Evolutionary conservation across 2,329 filamentous ascomycete species (phyloP).

Genomic region (Geosmithia morbida): DNA sequence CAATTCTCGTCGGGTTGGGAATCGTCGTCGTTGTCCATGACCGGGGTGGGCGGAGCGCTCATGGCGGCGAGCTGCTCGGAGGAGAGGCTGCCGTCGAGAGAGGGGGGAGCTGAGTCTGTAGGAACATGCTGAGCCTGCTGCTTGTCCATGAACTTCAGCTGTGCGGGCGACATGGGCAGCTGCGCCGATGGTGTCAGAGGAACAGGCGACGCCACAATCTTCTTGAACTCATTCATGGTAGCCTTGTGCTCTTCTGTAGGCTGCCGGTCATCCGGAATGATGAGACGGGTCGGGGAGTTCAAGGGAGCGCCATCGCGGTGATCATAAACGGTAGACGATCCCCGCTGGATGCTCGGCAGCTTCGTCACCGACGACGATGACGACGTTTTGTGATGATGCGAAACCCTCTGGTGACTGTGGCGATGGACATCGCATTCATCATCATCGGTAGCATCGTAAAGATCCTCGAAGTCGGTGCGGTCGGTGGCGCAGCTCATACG

Average conservation of each 20-base stretch:
- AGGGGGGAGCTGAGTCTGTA: slow-evolving; percentile 67
- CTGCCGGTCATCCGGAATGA: slow-evolving; percentile 30
- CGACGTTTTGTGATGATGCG: slow-evolving; percentile 19
- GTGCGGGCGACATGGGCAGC: slow-evolving; percentile 62
- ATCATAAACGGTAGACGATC: background rate
- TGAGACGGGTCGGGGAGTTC: slow-evolving; percentile 26
- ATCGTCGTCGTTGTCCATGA: slow-evolving; percentile 43
- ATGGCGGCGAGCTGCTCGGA: slow-evolving; percentile 76
- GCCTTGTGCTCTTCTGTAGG: slow-evolving; percentile 25
- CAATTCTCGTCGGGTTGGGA: slow-evolving; percentile 46
- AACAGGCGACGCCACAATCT: slow-evolving; percentile 35
- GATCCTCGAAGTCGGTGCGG: slow-evolving; percentile 65
- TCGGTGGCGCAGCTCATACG: slow-evolving; percentile 48
- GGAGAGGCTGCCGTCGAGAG: slow-evolving; percentile 74
- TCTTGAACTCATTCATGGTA: slow-evolving; percentile 27
- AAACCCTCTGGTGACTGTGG: slow-evolving; percentile 18
- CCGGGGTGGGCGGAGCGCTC: slow-evolving; percentile 74
- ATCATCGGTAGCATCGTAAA: slow-evolving; percentile 77
- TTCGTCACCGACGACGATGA: slow-evolving; percentile 17
- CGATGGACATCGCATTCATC: slow-evolving; percentile 31
- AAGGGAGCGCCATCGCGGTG: slow-evolving; percentile 9
- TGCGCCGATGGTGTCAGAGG: slow-evolving; percentile 49
- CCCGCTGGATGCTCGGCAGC: background rate
- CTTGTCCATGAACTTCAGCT: slow-evolving; percentile 54
- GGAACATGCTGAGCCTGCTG: slow-evolving; percentile 53